Base-by-base conservation (phyloP, 441 rosid species). In the Theobroma grandiflorum region DNA sequence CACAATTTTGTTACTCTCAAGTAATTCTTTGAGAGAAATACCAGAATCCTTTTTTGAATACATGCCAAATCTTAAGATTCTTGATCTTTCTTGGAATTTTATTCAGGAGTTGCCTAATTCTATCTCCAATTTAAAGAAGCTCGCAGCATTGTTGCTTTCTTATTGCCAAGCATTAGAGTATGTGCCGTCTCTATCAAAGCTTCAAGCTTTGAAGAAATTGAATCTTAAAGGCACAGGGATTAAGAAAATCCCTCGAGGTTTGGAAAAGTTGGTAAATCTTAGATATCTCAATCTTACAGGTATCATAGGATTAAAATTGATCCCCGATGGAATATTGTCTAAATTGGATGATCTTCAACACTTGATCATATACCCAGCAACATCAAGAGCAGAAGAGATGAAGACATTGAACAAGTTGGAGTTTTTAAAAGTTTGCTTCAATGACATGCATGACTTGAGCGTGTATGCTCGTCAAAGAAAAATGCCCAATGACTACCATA, bases 11-110 rank as follows among this genome's bases (percentile, higher is more conserved):
- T 38, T 72, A 3, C 40, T 72, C 14, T 52, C 33, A 2, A 43
- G 71, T 6, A 88, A 85, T 38, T 20, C 45, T 16, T 61, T 80
- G 58, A 61, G 43, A 38, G 70, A 77, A 82, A 81, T 84, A 14
- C 33, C 8, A 0, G 66, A 22, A 33, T 69, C 82, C 18, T 80
- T 80, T 47, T 80, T 84, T 4, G 15, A 20, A 20, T 52, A 20
- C 43, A 40, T 82, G 74, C 69, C 53, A 0, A 42, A 45, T 11
- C 77, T 83, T 0, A 7, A 73, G 66, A 40, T 75, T 79, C 78
- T 86, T 12, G 76, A 80, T 47, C 79, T 82, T 49, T 80, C 84
- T 0, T 0, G 1, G 5, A 33, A 71, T 37, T 38, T 42, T 0
- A 8, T 62, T 18, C 22, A 6, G n/a, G 7, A 0, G 8, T 11